These are phyloP conservation scores for Arabidopsis lyrata DNA, from an alignment of 441 rosid species.

Conservation along the genomic window DNA sequence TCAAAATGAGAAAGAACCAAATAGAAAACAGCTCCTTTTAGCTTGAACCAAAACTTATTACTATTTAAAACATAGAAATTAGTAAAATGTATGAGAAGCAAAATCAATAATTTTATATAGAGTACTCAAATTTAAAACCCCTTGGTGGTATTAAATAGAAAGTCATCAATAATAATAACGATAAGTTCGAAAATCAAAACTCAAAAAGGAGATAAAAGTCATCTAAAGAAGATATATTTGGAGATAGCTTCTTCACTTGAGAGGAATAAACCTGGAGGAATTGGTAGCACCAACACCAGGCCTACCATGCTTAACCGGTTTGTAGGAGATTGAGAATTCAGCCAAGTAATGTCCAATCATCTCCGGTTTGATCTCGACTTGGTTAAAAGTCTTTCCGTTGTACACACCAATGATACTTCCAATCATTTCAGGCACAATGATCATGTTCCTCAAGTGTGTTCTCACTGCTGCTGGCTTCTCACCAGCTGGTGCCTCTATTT, in stretches of 20 bases:
- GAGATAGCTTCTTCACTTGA: conserved; percentile 48
- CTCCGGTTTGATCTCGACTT: conserved; percentile 62
- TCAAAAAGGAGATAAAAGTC: not conserved
- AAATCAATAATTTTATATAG: not conserved
- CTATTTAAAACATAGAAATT: not conserved
- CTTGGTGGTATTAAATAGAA: too few species aligned
- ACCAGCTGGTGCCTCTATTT: conserved; percentile 58
- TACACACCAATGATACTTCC: conserved; percentile 61
- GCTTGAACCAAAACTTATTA: not conserved
- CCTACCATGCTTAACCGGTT: conserved; percentile 69
- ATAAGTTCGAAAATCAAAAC: too few species aligned
- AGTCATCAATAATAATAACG: too few species aligned
- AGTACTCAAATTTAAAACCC: not conserved
- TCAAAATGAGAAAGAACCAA: not conserved
- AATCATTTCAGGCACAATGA: conserved; percentile 62
- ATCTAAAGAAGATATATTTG: not conserved
- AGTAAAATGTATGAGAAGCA: not conserved
- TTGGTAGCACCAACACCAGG: conserved; percentile 74
- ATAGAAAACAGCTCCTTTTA: not conserved
- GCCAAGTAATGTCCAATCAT: conserved; percentile 66
- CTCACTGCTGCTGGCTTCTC: conserved; percentile 64
- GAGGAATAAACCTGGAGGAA: conserved; percentile 69
- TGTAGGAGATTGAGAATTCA: conserved; percentile 61
- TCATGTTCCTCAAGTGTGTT: conserved; percentile 61
- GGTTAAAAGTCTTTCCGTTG: conserved; percentile 67